Evolutionary conservation across 805 yeast species (phyloP).

Genomic region (Yamadazyma kitorensis): DNA sequence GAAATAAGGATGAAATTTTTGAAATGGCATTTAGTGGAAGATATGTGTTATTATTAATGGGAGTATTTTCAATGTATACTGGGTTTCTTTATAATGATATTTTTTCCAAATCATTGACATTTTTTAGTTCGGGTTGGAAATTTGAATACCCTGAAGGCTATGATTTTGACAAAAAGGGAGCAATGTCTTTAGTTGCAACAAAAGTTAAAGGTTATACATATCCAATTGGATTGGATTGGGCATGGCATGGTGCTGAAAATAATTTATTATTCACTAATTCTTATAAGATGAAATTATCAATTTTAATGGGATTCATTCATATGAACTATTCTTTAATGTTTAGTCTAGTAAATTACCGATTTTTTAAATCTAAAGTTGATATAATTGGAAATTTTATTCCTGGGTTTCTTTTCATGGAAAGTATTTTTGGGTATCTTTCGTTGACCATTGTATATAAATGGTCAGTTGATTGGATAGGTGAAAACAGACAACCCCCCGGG

Average conservation of each 20-base stretch:
- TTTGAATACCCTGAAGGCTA: slow-evolving; percentile 56
- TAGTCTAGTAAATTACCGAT: slow-evolving; percentile 60
- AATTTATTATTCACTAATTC: slow-evolving; percentile 67
- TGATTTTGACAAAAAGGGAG: slow-evolving; percentile 22
- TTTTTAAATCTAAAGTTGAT: slow-evolving; percentile 59
- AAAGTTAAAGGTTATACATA: slow-evolving; percentile 47
- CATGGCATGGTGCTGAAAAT: slow-evolving; percentile 81
- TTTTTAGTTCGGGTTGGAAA: slow-evolving; percentile 69
- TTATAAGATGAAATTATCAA: slow-evolving; percentile 73
- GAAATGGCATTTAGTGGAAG: slow-evolving; percentile 77
- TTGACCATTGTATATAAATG: slow-evolving; percentile 71
- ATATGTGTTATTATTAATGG: slow-evolving; percentile 68
- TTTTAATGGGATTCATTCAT: slow-evolving; percentile 71
- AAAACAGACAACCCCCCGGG: slow-evolving; percentile 66
- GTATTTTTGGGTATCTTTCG: slow-evolving; percentile 70
- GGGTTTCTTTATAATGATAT: slow-evolving; percentile 72
- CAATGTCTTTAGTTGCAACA: slow-evolving; percentile 45
- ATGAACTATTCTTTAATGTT: slow-evolving; percentile 71
- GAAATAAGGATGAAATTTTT: slow-evolving; percentile 66
- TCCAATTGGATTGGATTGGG: slow-evolving; percentile 64
- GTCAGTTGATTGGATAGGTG: slow-evolving; percentile 67
- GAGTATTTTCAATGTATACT: slow-evolving; percentile 68
- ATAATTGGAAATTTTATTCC: slow-evolving; percentile 73
- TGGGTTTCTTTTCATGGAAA: slow-evolving; percentile 70
- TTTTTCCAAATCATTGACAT: slow-evolving; percentile 65